phyloP scores from a whole-genome alignment of 2,329 filamentous ascomycete species.

The Lachnellula willkommii region DNA sequence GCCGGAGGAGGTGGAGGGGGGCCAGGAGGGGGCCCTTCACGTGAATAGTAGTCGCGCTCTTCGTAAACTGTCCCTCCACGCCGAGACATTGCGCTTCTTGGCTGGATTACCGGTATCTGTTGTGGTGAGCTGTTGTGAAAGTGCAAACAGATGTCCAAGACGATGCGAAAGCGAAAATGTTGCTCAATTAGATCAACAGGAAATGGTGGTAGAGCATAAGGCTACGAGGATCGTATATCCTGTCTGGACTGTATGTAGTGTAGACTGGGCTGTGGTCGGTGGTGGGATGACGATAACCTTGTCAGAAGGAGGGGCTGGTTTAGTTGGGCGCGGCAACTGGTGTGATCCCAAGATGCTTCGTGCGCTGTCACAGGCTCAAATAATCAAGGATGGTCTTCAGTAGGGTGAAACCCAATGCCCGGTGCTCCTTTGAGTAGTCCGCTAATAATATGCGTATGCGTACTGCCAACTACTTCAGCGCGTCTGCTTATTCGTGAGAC shows the following conservation, averaged over 20 bases:
- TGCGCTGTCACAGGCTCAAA: background rate
- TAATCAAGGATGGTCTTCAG: background rate
- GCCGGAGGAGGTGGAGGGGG: conserved; percentile 14
- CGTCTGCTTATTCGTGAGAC: background rate
- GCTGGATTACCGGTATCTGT: background rate
- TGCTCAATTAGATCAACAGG: background rate
- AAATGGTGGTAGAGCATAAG: background rate
- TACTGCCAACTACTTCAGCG: background rate
- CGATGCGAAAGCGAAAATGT: background rate
- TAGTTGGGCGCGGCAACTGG: background rate
- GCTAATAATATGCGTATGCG: background rate
- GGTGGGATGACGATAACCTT: background rate
- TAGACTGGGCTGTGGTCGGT: background rate
- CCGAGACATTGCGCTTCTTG: conserved; percentile 15
- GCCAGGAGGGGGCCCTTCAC: conserved; percentile 19
- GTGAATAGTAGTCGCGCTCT: conserved; percentile 26
- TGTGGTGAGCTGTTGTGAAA: background rate
- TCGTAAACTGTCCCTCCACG: conserved; percentile 21
- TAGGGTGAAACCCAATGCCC: background rate
- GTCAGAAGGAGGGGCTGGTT: background rate
- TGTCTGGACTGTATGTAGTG: background rate
- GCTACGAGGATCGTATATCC: background rate
- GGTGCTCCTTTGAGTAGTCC: background rate
- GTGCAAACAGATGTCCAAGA: background rate
- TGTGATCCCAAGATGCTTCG: background rate